Base-by-base conservation (phyloP, 164 flowering plant species). In the Litsea cubeba region DNA sequence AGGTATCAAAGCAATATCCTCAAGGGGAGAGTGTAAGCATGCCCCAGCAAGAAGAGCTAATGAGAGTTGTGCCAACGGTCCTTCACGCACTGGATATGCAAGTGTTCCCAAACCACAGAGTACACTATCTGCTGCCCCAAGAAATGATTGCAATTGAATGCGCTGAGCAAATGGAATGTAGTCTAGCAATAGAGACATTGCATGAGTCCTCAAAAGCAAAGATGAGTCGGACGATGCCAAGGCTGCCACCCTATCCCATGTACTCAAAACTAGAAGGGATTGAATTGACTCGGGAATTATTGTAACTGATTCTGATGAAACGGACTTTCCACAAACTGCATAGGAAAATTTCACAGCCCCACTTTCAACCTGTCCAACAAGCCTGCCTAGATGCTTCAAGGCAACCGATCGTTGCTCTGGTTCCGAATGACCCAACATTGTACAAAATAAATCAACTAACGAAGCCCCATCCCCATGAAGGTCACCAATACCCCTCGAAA, bases 391-490 rank as follows among this genome's bases (percentile, higher is more conserved):
- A 72, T 87, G 91, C 80, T 84, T 77, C 63, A 94, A 81, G 14
- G 92, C 94, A 75, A 89, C 77, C 78, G 81, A 84, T 1, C 92
- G 86, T 68, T 89, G 98, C 80, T 94, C 98, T 15, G 98, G 97
- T 79, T 94, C 98, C 17, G 87, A 82, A 83, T 91, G 94, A 69
- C 84, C 83, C 74, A 94, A 78, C 87, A 94, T 78, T 62, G 83
- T 63, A 81, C 73, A 78, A 70, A 94, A 84, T 63, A 94, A 67
- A 78, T 88, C 93, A 81, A 83, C 74, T 15, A 91, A 62, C 69
- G 87, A 78, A 76, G 68, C 75, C 71, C 77, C 91, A 76, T 77
- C 79, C 40, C 81, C 87, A 23, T 68, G 74, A 50, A 84, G 76
- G 72, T 79, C 73, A 71, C 83, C 76, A 10, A 84, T 68, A 14